Conservation (phyloP, 257 asterid species). For the Mitragyna speciosa region DNA sequence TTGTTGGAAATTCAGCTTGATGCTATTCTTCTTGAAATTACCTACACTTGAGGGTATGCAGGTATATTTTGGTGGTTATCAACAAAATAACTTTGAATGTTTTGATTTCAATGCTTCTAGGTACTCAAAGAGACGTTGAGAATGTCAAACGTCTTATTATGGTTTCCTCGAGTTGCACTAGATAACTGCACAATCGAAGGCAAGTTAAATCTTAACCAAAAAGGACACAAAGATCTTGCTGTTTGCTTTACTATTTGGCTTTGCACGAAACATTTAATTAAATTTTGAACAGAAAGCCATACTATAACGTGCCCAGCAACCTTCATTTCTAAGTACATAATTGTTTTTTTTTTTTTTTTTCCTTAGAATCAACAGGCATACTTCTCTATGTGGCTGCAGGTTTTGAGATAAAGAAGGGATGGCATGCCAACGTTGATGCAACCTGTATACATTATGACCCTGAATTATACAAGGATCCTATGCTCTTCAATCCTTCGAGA, state of each 20-base stretch:
- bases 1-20: neutral
- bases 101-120: slow-evolving; percentile 22
- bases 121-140: slow-evolving; percentile 69
- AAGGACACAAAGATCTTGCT: neutral
- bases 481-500: slow-evolving; percentile 60
- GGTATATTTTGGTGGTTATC: neutral
- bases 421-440: slow-evolving; percentile 64
- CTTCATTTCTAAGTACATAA: neutral
- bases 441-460: slow-evolving; percentile 63
- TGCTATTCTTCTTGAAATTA: neutral
- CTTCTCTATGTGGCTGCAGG: slow-evolving; percentile 33
- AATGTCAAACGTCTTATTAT: slow-evolving; percentile 56
- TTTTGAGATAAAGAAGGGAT: slow-evolving; percentile 58
- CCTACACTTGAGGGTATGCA: neutral
- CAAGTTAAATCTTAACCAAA: slow-evolving; percentile 10
- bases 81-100: neutral
- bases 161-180: slow-evolving; percentile 63
- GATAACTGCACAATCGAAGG: slow-evolving; percentile 53
- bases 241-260: neutral
- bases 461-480: slow-evolving; percentile 40
- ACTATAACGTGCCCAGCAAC: neutral
- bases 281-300: neutral
- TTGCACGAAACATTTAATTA: neutral
- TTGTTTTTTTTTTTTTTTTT: no score
- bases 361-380: neutral